phyloP scores from a whole-genome alignment of 176 grass and related monocot genomes.

The Secale cereale region DNA sequence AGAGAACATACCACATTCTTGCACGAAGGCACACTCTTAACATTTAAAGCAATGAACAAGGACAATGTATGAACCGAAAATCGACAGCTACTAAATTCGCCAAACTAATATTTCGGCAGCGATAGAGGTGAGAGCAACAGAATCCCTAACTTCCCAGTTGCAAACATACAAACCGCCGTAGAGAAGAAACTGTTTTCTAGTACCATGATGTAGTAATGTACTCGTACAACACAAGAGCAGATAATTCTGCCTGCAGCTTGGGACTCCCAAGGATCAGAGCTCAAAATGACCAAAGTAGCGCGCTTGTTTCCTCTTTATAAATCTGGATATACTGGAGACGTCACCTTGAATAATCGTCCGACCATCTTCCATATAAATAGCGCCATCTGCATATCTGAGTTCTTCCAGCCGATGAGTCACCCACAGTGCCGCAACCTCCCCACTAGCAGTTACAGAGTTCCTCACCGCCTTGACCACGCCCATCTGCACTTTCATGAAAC shows the following conservation, averaged over 20 bases:
- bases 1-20: neutral
- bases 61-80: constrained; percentile 25
- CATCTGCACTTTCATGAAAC: constrained; percentile 48
- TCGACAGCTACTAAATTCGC: neutral
- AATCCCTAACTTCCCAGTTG: neutral
- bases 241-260: neutral
- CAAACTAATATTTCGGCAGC: constrained; percentile 14
- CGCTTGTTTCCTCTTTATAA: constrained; percentile 78
- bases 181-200: neutral
- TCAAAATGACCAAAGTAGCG: constrained; percentile 56
- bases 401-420: constrained; percentile 96
- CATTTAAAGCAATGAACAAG: constrained; percentile 34
- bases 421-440: constrained; percentile 85
- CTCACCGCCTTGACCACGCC: constrained; percentile 83
- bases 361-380: constrained; percentile 96
- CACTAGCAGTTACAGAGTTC: constrained; percentile 57
- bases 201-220: neutral
- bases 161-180: neutral
- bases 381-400: constrained; percentile 88
- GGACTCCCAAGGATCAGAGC: constrained; percentile 28
- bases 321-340: constrained; percentile 50
- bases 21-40: constrained; percentile 21
- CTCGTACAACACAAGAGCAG: neutral
- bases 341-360: constrained; percentile 68
- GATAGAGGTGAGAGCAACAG: neutral